Base-by-base conservation (phyloP, 1,284 basidiomycete species). In the Ganoderma lucidum region DNA sequence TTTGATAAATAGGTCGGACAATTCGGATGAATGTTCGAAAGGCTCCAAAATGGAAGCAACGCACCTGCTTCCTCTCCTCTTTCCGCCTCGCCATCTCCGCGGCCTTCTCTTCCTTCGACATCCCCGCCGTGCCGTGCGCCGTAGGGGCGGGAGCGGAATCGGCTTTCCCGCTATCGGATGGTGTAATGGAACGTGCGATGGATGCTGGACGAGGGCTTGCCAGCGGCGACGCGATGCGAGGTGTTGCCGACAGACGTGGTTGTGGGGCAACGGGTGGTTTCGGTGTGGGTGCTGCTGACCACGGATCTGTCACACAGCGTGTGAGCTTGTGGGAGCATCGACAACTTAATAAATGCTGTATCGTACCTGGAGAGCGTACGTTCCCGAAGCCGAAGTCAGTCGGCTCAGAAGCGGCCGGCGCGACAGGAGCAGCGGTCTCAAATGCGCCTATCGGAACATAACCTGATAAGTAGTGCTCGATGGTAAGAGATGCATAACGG, bases 61-160 rank as follows among this genome's bases (percentile, higher is more conserved):
- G 42, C 64, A 93, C 93, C 85, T 92, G 87, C 80, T 93, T 95
- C 62, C 96, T 84, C 79, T 97, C 96, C 79, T 97, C 96, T 76
- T 96, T 92, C 70, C 95, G 83, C 70, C 93, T 85, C 15, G 93
- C 93, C 90, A 97, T 94, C 83, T 97, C 96, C 35, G 88, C 89
- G 0, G 93, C 93, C 80, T 93, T 96, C 73, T 96, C 95, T 80
- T 96, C 96, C 78, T 95, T 96, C 45, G 88, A 87, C 85, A 96
- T 84, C 5, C 83, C 79, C 2, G 77, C 78, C 28, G 80, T 79
- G 53, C 76, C 78, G 17, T 76, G 66, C 3, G 70, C 39, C 58
- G 72, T 64, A 41, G 68, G 45, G 5, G 75, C 70, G 42, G 76
- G 70, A 6, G 78, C 65, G 23, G 74, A 61, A 14, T 73, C 72